phyloP scores from a whole-genome alignment of 805 yeast genomes.

The Cyberlindnera americana region DNA sequence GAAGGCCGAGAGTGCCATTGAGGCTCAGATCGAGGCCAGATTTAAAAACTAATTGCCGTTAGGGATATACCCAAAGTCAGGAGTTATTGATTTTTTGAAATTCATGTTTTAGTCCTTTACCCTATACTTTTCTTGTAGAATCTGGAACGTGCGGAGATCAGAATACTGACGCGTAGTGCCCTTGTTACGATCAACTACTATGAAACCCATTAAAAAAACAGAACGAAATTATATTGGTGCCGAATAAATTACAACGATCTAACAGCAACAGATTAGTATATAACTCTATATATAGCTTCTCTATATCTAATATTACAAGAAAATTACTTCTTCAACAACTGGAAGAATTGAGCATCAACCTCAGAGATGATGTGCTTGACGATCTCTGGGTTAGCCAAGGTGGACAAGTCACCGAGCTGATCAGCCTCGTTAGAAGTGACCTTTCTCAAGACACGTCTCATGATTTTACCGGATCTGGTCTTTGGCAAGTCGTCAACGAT shows the following conservation, averaged over 20 bases:
- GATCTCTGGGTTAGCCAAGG: conserved; percentile 72
- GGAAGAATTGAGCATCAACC: conserved; percentile 28
- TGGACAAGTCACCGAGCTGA: conserved; percentile 75
- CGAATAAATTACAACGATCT: conserved; percentile 1
- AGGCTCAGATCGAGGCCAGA: conserved; percentile 24
- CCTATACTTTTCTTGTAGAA: no score
- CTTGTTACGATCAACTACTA: no score
- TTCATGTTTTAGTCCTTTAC: no score
- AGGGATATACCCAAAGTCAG: no score
- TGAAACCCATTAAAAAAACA: no score
- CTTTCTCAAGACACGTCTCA: conserved; percentile 83
- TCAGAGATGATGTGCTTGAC: conserved; percentile 62
- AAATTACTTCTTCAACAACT: conserved; percentile 5
- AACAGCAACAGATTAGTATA: background rate
- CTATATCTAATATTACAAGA: background rate
- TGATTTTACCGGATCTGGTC: conserved; percentile 83
- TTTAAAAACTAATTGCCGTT: conserved; percentile 9
- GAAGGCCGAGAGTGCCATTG: conserved; percentile 29
- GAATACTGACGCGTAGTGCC: no score
- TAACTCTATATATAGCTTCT: background rate
- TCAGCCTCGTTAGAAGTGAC: conserved; percentile 72
- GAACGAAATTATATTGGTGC: background rate
- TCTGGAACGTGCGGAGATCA: no score
- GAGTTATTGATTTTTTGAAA: no score
- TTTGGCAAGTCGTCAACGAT: conserved; percentile 77